Conservation (phyloP, 495 filamentous ascomycete species). For the Chaetomidium leptoderma region DNA sequence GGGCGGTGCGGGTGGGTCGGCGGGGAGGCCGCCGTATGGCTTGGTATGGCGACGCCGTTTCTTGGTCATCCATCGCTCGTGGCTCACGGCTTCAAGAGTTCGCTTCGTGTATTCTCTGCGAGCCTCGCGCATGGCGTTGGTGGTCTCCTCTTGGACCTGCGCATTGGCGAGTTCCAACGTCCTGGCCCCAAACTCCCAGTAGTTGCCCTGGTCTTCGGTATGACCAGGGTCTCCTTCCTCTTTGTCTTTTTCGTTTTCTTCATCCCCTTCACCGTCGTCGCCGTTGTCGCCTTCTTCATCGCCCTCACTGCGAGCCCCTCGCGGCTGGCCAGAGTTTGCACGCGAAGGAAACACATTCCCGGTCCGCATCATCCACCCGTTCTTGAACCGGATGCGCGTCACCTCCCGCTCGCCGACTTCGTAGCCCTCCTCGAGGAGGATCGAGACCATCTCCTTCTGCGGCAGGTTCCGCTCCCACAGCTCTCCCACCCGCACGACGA, state of each 20-base stretch:
- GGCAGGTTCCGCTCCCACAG: slow-evolving; percentile 70
- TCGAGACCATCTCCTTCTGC: slow-evolving; percentile 68
- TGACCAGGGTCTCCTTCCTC: neutral
- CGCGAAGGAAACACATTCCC: slow-evolving; percentile 45
- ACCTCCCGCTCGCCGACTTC: slow-evolving; percentile 66
- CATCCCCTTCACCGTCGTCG: neutral
- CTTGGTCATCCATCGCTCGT: slow-evolving; percentile 57
- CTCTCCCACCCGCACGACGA: slow-evolving; percentile 64
- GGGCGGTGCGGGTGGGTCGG: slow-evolving; percentile 69
- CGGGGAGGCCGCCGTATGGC: slow-evolving; percentile 65
- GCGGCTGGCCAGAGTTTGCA: neutral
- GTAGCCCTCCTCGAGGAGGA: slow-evolving; percentile 63
- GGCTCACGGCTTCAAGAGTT: slow-evolving; percentile 58
- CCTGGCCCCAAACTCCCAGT: neutral
- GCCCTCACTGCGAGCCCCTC: slow-evolving; percentile 16
- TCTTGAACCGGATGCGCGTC: slow-evolving; percentile 58
- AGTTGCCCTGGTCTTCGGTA: slow-evolving; percentile 1
- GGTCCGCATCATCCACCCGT: slow-evolving; percentile 60
- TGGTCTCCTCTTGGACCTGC: slow-evolving; percentile 15
- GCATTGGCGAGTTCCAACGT: neutral
- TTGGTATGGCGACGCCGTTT: slow-evolving; percentile 70
- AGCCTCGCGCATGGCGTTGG: slow-evolving; percentile 30
- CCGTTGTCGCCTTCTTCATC: slow-evolving; percentile 19
- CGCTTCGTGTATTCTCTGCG: slow-evolving; percentile 55
- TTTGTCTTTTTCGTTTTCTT: neutral